Base-by-base conservation (phyloP, 1,284 basidiomycete species). In the Agaricales sp. region DNA sequence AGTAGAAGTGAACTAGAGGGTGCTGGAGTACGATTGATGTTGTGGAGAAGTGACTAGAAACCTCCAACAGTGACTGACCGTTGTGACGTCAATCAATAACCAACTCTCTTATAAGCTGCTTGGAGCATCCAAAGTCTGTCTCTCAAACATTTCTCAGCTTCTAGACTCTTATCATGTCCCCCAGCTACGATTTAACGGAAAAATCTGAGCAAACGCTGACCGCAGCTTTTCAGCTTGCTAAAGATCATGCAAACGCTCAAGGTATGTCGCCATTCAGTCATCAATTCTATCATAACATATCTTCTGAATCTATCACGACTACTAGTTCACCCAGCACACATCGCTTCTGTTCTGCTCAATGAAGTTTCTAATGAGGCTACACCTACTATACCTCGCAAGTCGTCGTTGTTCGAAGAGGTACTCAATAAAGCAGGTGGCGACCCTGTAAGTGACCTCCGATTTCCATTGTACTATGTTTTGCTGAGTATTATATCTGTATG, bases 191-290 rank as follows among this genome's bases (percentile, higher is more conserved):
- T 50, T 86, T 91, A 59, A 93, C 90, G 14, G 87, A 92, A 63
- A 86, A 84, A 61, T 77, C 89, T 4, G 74, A 80, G 59, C 70
- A 78, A 55, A 74, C 82, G 20, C 59, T 92, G 49, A 63, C 74
- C 43, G 75, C 77, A 43, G 82, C 89, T 1, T 63, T 90, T 47
- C 87, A 91, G 61, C 74, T 88, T 41, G 87, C 90, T 25, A 89
- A 81, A 61, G 89, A 92, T 63, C 80, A 91, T 62, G 73, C 83
- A 8, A 82, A 92, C 60, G 79, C 81, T 1, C 86, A 91, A 74
- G 74, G 82, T 80, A 63, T 52, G 61, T 59, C 16, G 26, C 6
- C 14, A 6, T 30, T 14, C n/a, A n/a, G n/a, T n/a, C n/a, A n/a
- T 6, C 3, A 1, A 19, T 52, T 3, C 39, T 13, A 2, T 35